A percentile compares a stretch with the other conserved stretches of the same genome.
phyloP scores from a whole-genome alignment of 441 rosid genomes.

The Melastoma candidum region DNA sequence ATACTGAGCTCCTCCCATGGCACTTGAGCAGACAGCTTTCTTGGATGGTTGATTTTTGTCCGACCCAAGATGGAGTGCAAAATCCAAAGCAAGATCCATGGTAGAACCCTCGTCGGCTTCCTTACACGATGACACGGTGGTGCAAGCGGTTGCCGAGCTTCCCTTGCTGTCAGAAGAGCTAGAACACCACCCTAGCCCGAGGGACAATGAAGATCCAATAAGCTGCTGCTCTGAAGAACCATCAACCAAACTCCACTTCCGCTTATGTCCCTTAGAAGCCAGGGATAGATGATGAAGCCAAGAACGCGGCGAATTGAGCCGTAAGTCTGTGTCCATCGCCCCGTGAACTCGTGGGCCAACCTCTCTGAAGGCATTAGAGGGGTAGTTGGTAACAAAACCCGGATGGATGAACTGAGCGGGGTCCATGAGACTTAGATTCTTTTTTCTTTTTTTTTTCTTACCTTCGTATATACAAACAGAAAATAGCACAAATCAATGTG shows the following conservation, averaged over 20 bases:
- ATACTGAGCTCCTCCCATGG: constrained; percentile 24
- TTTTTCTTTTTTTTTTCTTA: too few relatives aligned
- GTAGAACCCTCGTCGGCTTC: constrained; percentile 84
- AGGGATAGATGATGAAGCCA: constrained; percentile 24
- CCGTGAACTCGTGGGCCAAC: constrained; percentile 38
- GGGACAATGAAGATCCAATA: constrained; percentile 64
- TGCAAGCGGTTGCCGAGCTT: constrained; percentile 73
- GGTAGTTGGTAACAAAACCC: constrained; percentile 37
- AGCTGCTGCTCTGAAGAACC: constrained; percentile 26
- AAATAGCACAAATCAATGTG: constrained; percentile 19
- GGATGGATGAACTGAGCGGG: constrained; percentile 30
- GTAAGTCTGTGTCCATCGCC: constrained; percentile 55
- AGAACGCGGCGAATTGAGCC: constrained; percentile 65
- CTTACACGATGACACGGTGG: constrained; percentile 69
- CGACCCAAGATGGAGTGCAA: constrained; percentile 73
- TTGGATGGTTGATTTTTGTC: constrained; percentile 37
- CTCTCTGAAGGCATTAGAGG: constrained; percentile 44
- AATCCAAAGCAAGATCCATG: constrained; percentile 75
- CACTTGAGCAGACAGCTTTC: constrained; percentile 24
- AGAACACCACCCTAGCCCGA: constrained; percentile 60
- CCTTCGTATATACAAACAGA: constrained; percentile 28
- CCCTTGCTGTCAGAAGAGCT: constrained; percentile 94
- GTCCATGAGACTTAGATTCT: constrained; percentile 12
- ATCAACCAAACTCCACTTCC: constrained; percentile 59
- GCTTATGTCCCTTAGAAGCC: constrained; percentile 49